A percentile compares a stretch with the other conserved stretches of the same genome.
These are phyloP conservation scores for Wallemia mellicola DNA, from an alignment of 1,284 basidiomycete species.

Conservation along the genomic window DNA sequence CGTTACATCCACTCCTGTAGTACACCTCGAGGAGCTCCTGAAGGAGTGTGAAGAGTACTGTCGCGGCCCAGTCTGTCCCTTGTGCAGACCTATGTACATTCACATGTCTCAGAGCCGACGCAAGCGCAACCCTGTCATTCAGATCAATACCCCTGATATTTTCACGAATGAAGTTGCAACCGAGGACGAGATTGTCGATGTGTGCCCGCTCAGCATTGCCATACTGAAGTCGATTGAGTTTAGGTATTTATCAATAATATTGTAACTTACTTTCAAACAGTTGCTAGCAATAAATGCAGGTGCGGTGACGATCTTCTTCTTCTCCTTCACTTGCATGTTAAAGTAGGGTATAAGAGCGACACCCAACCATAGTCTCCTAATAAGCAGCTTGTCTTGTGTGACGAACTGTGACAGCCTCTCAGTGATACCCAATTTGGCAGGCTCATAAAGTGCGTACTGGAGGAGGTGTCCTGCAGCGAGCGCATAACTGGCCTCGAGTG, in stretches of 20 bases:
- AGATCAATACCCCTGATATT: conserved; percentile 16
- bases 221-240: no score
- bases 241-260: no score
- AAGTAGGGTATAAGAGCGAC: conserved; percentile 34
- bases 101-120: not conserved
- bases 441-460: conserved; percentile 7
- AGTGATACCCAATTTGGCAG: not conserved
- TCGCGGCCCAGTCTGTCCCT: not conserved
- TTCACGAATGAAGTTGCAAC: conserved; percentile 23
- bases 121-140: not conserved
- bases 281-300: conserved; percentile 45
- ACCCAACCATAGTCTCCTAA: conserved; percentile 39
- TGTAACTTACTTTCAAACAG: conserved; percentile 34
- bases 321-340: conserved; percentile 27
- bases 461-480: conserved; percentile 9
- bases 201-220: conserved; percentile 50
- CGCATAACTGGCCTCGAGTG: conserved; percentile 7
- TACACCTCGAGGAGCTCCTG: conserved; percentile 29
- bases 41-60: conserved; percentile 20
- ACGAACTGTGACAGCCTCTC: not conserved
- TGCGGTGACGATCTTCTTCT: conserved; percentile 30
- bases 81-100: not conserved
- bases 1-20: conserved; percentile 3
- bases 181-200: conserved; percentile 35
- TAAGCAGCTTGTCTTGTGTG: conserved; percentile 10